Conservation (phyloP, 2,329 filamentous ascomycete species). For the Fusarium papillatum region DNA sequence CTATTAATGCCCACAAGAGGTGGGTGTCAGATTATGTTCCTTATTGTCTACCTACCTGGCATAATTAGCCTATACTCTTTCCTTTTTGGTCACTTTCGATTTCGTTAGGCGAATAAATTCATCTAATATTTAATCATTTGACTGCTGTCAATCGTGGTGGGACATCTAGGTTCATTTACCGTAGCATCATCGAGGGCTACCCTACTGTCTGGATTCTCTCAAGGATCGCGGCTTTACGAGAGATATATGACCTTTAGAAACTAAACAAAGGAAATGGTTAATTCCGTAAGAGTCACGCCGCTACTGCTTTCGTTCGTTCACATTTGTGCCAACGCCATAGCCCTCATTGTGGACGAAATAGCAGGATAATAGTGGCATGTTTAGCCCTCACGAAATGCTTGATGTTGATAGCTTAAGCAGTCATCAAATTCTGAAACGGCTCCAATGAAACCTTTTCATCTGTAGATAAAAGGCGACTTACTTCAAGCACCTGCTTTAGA, state of each 20-base stretch:
- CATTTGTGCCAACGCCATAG: neutral
- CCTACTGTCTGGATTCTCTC: neutral
- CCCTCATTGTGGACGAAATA: neutral
- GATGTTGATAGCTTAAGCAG: neutral
- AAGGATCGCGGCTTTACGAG: neutral
- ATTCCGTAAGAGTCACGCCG: neutral
- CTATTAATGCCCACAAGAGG: neutral
- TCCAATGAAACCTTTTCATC: accelerated
- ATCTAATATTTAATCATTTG: neutral
- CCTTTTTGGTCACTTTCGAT: neutral
- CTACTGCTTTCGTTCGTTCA: neutral
- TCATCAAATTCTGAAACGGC: neutral
- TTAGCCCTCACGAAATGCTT: neutral
- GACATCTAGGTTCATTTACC: neutral
- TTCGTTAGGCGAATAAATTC: too few species aligned
- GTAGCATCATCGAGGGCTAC: neutral
- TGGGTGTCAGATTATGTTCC: neutral
- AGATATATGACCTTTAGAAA: neutral
- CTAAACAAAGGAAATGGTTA: neutral
- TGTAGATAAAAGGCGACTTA: neutral
- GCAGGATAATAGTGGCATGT: too few species aligned
- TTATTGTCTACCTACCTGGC: too few species aligned
- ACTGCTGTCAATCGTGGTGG: neutral
- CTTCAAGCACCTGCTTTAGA: neutral
- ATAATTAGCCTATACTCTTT: neutral